Evolutionary conservation across 257 asterid species (phyloP).

Genomic region (Solanum bulbocastanum): DNA sequence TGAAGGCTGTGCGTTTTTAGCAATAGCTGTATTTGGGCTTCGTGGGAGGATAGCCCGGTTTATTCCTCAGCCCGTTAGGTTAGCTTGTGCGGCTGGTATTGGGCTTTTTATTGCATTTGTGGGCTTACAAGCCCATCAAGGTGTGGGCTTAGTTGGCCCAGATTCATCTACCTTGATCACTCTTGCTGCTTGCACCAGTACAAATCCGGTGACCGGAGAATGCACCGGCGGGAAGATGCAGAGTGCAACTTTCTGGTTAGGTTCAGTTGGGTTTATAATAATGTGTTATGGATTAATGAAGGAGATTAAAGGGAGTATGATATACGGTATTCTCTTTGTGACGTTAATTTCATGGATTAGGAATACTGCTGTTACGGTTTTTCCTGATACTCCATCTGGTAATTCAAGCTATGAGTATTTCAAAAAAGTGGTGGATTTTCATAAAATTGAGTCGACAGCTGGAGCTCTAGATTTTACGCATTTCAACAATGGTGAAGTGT

Average conservation of each 20-base stretch:
- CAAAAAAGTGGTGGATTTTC: conserved; percentile 49
- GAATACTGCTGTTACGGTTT: conserved; percentile 49
- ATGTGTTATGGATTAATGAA: conserved; percentile 61
- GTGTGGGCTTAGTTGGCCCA: conserved; percentile 62
- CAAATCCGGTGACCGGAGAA: conserved; percentile 34
- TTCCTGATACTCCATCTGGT: conserved; percentile 51
- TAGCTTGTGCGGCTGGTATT: conserved; percentile 59
- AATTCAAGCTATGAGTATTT: conserved; percentile 45
- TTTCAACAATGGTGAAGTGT: conserved; percentile 46
- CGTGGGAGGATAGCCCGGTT: conserved; percentile 57
- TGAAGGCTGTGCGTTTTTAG: conserved; percentile 58
- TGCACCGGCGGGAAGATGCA: conserved; percentile 55
- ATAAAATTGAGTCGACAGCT: conserved; percentile 43
- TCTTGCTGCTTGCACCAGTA: conserved; percentile 32
- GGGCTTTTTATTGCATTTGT: conserved; percentile 70
- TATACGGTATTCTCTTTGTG: conserved; percentile 61
- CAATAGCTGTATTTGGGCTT: conserved; percentile 54
- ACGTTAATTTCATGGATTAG: conserved; percentile 64
- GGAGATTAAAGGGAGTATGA: conserved; percentile 69
- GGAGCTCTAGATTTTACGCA: conserved; percentile 45
- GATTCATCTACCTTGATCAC: conserved; percentile 44
- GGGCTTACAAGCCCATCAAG: conserved; percentile 58
- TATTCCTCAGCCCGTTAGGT: conserved; percentile 43
- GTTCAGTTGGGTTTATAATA: conserved; percentile 41
- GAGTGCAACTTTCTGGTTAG: conserved; percentile 76